phyloP scores from a whole-genome alignment of 208 protist species.

The Trypanosoma rangeli region DNA sequence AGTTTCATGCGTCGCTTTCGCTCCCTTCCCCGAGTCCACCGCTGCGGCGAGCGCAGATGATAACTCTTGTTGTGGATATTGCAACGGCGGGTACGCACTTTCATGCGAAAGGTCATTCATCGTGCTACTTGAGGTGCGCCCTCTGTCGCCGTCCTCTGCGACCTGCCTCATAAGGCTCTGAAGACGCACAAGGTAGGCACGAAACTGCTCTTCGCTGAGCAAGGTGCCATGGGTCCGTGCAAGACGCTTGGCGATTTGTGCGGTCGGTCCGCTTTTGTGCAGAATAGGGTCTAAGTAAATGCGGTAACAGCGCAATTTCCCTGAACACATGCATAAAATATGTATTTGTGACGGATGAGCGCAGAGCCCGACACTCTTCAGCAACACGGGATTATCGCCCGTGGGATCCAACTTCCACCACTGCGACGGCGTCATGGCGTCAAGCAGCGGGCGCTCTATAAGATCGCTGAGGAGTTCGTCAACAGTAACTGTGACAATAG shows the following conservation, averaged over 20 bases:
- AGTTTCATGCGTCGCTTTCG: not conserved
- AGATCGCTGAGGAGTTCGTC: slow-evolving; percentile 50
- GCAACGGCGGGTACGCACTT: not conserved
- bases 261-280: slow-evolving; percentile 32
- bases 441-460: slow-evolving; percentile 48
- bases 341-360: slow-evolving; percentile 39
- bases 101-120: not conserved
- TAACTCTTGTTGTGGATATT: not conserved
- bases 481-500: slow-evolving; percentile 30
- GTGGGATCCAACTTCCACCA: slow-evolving; percentile 55
- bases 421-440: slow-evolving; percentile 39
- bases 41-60: not conserved
- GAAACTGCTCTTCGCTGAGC: slow-evolving; percentile 56
- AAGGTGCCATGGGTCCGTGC: slow-evolving; percentile 55
- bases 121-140: not conserved
- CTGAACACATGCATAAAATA: slow-evolving; percentile 57
- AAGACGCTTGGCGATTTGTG: slow-evolving; percentile 55
- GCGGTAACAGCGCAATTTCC: slow-evolving; percentile 25
- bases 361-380: slow-evolving; percentile 39
- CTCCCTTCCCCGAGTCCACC: not conserved
- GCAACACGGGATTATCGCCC: not conserved
- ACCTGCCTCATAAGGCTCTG: slow-evolving; percentile 42
- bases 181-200: slow-evolving; percentile 56
- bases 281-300: slow-evolving; percentile 47
- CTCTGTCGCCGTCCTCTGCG: not conserved